Evolutionary conservation across 2,329 filamentous ascomycete species (phyloP).

Genomic region (Diaporthe caulivora): DNA sequence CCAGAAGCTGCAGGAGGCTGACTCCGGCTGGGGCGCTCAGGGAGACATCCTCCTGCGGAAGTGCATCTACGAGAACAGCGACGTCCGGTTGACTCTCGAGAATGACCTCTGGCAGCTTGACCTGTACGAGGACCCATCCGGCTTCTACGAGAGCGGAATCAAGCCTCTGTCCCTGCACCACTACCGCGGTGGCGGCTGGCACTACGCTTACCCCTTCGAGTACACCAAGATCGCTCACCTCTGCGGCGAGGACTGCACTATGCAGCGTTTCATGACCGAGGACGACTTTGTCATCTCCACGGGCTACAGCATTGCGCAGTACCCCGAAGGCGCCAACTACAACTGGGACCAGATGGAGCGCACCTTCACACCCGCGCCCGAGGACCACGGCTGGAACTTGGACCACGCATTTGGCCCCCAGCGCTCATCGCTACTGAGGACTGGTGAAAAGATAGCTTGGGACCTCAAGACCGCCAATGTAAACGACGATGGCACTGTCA

Average conservation of each 20-base stretch:
- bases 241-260: slow-evolving; percentile 71
- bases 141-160: slow-evolving; percentile 74
- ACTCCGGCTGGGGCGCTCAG: slow-evolving; percentile 70
- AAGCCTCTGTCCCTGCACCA: slow-evolving; percentile 73
- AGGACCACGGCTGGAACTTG: slow-evolving; percentile 50
- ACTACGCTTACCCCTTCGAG: slow-evolving; percentile 65
- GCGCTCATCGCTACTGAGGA: slow-evolving; percentile 45
- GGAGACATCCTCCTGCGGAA: slow-evolving; percentile 73
- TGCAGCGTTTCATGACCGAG: slow-evolving; percentile 68
- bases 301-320: slow-evolving; percentile 71
- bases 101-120: slow-evolving; percentile 73
- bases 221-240: slow-evolving; percentile 69
- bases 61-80: slow-evolving; percentile 74
- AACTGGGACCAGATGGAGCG: slow-evolving; percentile 49
- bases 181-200: slow-evolving; percentile 72
- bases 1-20: slow-evolving; percentile 65
- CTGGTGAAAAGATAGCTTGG: slow-evolving; percentile 51
- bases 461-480: slow-evolving; percentile 64
- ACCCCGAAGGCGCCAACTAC: slow-evolving; percentile 62
- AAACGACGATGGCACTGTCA: slow-evolving; percentile 62
- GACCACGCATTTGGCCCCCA: slow-evolving; percentile 49
- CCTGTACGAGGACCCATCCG: slow-evolving; percentile 69
- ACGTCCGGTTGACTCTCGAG: slow-evolving; percentile 67
- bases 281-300: slow-evolving; percentile 69
- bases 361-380: slow-evolving; percentile 47